phyloP scores from a whole-genome alignment of 805 yeast species.

The Candida qinlingensis region DNA sequence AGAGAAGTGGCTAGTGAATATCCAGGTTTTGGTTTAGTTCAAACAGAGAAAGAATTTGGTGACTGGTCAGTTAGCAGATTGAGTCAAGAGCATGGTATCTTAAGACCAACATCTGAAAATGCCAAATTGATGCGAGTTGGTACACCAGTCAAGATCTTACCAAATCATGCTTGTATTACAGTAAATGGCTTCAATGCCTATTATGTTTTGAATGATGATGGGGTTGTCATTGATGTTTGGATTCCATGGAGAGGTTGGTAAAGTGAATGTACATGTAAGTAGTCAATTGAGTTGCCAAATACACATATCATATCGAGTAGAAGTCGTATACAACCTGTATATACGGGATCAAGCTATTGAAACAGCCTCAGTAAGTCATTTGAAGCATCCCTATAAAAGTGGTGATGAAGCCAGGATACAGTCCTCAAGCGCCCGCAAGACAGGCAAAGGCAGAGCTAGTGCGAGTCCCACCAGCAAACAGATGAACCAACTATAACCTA shows the following conservation, averaged over 20 bases:
- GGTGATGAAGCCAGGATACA: slow-evolving; percentile 49
- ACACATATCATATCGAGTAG: not conserved
- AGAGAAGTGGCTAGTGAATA: slow-evolving; percentile 52
- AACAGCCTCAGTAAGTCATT: slow-evolving; percentile 30
- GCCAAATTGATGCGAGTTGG: slow-evolving; percentile 45
- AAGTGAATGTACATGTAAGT: not conserved
- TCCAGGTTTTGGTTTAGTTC: slow-evolving; percentile 55
- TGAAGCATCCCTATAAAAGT: slow-evolving; percentile 38
- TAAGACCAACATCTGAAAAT: slow-evolving; percentile 35
- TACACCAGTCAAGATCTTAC: slow-evolving; percentile 47
- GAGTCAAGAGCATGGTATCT: slow-evolving; percentile 77
- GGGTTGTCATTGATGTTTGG: slow-evolving; percentile 56
- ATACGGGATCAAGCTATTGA: slow-evolving; percentile 10
- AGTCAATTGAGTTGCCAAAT: not conserved
- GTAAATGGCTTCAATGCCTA: slow-evolving; percentile 53
- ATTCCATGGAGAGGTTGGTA: slow-evolving; percentile 53
- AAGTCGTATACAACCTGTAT: not conserved
- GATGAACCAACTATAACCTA: slow-evolving; percentile 31
- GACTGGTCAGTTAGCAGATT: slow-evolving; percentile 63
- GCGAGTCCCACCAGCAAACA: slow-evolving; percentile 25
- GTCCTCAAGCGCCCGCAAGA: slow-evolving; percentile 46
- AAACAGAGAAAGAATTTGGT: slow-evolving; percentile 36
- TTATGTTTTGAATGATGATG: slow-evolving; percentile 46
- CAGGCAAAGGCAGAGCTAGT: slow-evolving; percentile 5
- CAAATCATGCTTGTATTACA: slow-evolving; percentile 73